A percentile compares a stretch with the other conserved stretches of the same genome.
Conservation (phyloP, 495 filamentous ascomycete species). For the Evernia prunastri region DNA sequence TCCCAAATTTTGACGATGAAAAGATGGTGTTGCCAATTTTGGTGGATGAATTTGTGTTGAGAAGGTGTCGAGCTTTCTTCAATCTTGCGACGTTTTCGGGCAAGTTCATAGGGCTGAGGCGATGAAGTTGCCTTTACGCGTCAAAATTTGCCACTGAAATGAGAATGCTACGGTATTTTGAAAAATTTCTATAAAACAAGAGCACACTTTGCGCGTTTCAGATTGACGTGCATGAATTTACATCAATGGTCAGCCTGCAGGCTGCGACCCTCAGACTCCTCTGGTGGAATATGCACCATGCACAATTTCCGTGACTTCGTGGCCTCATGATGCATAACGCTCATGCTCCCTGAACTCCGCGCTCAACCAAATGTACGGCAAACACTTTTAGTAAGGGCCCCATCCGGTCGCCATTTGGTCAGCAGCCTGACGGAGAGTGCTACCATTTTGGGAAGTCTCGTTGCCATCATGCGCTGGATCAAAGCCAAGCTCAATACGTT, state of each 20-base stretch:
- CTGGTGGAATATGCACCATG: not conserved
- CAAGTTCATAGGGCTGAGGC: constrained; percentile 3
- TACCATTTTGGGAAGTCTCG: constrained; percentile 17
- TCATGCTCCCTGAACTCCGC: constrained; percentile 20
- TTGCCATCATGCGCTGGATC: constrained; percentile 24
- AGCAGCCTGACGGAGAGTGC: constrained; percentile 11
- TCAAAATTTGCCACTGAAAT: not conserved
- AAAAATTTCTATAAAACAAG: not conserved
- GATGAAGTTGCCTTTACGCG: not conserved
- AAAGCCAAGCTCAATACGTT: constrained; percentile 65
- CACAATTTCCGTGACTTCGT: constrained; percentile 4
- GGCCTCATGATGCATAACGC: constrained; percentile 3
- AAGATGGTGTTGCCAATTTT: not conserved
- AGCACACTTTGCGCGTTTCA: not conserved
- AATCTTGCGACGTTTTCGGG: not conserved
- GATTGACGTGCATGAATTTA: not conserved
- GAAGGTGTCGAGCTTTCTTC: not conserved
- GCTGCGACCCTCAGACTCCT: not conserved
- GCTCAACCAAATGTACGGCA: constrained; percentile 12
- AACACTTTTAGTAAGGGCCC: constrained; percentile 16
- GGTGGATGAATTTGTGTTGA: constrained; percentile 11
- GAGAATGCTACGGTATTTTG: not conserved
- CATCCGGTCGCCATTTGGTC: constrained; percentile 20
- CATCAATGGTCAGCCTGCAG: not conserved
- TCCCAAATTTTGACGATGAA: constrained; percentile 5